phyloP scores from a whole-genome alignment of 805 yeast genomes.

The Lipomyces sp. region DNA sequence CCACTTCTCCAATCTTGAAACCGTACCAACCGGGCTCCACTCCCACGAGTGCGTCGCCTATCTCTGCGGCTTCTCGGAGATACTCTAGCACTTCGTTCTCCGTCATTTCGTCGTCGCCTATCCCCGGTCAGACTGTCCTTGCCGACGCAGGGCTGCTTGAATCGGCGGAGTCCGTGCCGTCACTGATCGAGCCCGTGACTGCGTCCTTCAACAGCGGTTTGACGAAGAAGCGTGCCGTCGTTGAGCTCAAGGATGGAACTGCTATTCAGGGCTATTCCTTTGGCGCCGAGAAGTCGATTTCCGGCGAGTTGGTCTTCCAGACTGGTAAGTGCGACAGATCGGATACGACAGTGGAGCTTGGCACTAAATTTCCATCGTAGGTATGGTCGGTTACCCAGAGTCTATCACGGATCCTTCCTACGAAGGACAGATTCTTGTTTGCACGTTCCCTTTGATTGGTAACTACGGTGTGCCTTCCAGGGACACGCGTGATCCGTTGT shows the following conservation, averaged over 20 bases:
- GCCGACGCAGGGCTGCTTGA: conserved; percentile 7
- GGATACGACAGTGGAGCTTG: too few species aligned
- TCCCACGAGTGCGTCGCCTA: conserved; percentile 11
- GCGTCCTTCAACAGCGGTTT: conserved; percentile 19
- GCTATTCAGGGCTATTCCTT: conserved; percentile 89
- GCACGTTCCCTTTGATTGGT: conserved; percentile 96
- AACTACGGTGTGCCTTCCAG: conserved; percentile 99
- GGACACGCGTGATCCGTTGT: conserved; percentile 65
- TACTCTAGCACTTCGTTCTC: conserved; percentile 16
- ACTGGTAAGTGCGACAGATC: conserved; percentile 70
- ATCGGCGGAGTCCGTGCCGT: conserved; percentile 3
- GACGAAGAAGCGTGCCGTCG: conserved; percentile 19
- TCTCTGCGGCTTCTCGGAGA: conserved; percentile 17
- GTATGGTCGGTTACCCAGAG: conserved; percentile 94
- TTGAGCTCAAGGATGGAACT: conserved; percentile 64
- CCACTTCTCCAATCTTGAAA: conserved; percentile 20
- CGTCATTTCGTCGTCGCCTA: conserved; percentile 17
- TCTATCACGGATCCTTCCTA: conserved; percentile 99
- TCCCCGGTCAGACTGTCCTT: conserved; percentile 2
- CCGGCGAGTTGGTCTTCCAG: conserved; percentile 97
- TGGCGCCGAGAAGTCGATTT: conserved; percentile 87
- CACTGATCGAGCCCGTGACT: conserved; percentile 24
- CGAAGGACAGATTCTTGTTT: conserved; percentile 92
- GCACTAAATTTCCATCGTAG: conserved; percentile 2
- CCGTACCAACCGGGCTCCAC: conserved; percentile 14